Evolutionary conservation across 2,329 filamentous ascomycete genomes (phyloP), one percentile per base, ranked within the genome.

Genomic region (Hypoxylon sp.): DNA sequence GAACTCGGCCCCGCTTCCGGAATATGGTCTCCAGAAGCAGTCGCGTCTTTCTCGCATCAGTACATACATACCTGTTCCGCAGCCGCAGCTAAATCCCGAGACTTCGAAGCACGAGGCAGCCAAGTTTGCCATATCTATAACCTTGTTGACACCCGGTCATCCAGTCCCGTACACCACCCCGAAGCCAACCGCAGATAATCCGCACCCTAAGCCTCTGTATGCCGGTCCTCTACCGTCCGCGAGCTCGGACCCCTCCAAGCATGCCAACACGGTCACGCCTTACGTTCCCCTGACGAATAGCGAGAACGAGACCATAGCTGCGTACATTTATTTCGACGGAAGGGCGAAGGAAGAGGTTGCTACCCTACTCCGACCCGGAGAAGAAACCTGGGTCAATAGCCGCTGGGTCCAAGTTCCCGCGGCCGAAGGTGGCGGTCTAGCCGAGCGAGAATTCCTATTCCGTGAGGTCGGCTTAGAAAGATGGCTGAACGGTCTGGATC

Each of bases 361-460:
- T 54, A 99, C 96, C 11, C 83, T 99, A 61, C 83, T 99, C 54
- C 87, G 96, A 58, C 91, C 94, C 11, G 95, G 96, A 22, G 96
- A 98, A 77, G 96, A 99, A 80, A 99, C 96, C 1, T 99, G 96
- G 96, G 96, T 99, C 22, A 99, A 98, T 76, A 97, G 93, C 59
- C 87, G 96, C 73, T 99, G 96, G 96, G 96, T 99, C 51, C 95
- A 96, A 76, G 89, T 99, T 5, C 93, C 95, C 2, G 90, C 94
- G 26, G 88, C 91, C 22, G 95, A 98, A 79, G 95, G 95, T 30
- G 96, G 96, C 51, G 96, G 96, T 42, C 87, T 99, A 46, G 96
- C 96, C 28, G 96, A 99, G 82, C 89, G 96, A 69, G 96, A 99
- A 77, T 99, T 99, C 72, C 82, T 99, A 69, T 99, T 99, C 80